These are phyloP conservation scores for Psilocybe cyanescens DNA, from an alignment of 768 basidiomycete species.

Conservation along the genomic window DNA sequence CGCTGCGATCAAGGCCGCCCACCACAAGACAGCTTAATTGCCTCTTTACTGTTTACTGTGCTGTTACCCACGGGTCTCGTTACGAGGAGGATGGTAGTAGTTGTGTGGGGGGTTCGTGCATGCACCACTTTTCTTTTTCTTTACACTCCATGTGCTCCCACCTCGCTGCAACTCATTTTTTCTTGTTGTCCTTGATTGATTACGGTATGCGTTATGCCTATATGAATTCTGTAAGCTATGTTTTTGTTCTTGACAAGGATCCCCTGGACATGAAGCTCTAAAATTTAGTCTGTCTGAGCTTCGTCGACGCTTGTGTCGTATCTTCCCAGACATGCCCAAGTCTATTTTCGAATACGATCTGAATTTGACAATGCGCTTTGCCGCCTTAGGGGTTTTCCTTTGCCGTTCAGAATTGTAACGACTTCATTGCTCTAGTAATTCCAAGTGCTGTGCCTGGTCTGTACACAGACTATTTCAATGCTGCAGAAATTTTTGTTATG, in stretches of 20 bases:
- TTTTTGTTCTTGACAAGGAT: neutral
- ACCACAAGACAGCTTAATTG: constrained; percentile 42
- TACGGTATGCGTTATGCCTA: constrained; percentile 1
- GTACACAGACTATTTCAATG: neutral
- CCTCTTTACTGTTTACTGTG: constrained; percentile 1
- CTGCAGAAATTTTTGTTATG: neutral
- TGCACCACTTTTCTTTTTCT: neutral
- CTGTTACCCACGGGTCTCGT: constrained; percentile 9
- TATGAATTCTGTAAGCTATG: neutral
- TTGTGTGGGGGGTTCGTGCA: constrained; percentile 9
- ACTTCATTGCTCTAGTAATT: no score
- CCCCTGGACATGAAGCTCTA: neutral
- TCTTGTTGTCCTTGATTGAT: neutral
- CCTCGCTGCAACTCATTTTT: neutral
- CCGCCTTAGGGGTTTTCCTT: no score
- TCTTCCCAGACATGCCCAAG: no score
- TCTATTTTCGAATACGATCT: no score
- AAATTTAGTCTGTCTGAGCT: neutral
- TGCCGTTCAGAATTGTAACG: no score
- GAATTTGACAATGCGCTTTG: no score
- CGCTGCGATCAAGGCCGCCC: constrained; percentile 85
- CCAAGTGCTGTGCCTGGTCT: neutral
- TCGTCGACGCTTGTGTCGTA: no score
- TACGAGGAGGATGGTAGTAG: constrained; percentile 9
- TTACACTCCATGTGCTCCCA: constrained; percentile 1